phyloP scores from a whole-genome alignment of 352 stramenopile species.

The Phytopythium ostracodes region DNA sequence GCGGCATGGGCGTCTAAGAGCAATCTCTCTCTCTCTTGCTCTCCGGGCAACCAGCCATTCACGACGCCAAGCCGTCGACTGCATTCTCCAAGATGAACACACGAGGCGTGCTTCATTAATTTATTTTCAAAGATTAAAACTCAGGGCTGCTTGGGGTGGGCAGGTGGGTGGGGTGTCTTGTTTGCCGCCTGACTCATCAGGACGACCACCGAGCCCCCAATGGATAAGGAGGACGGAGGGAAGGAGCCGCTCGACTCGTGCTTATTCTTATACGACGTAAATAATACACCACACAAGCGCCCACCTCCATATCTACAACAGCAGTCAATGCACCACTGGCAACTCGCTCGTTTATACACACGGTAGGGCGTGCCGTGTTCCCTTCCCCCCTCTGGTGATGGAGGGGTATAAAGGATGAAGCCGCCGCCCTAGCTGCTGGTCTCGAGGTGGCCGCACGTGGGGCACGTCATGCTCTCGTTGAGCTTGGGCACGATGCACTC shows the following conservation, averaged over 20 bases:
- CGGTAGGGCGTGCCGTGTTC: too few relatives aligned
- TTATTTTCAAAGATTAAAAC: too few relatives aligned
- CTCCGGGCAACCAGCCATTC: neutral
- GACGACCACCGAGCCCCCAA: neutral
- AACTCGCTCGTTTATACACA: too few relatives aligned
- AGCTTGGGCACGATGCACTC: slow-evolving; percentile 79
- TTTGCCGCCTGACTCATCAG: too few relatives aligned
- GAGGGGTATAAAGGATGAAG: too few relatives aligned
- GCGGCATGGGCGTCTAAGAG: neutral
- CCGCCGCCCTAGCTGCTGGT: slow-evolving; percentile 8
- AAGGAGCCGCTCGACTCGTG: neutral
- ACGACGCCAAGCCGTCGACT: neutral
- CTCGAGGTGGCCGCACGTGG: slow-evolving; percentile 53
- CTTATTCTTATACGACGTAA: slow-evolving; percentile 4
- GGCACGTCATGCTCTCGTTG: slow-evolving; percentile 65
- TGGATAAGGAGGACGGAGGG: too few relatives aligned
- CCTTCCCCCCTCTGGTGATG: too few relatives aligned
- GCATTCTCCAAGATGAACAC: neutral
- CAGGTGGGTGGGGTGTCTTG: too few relatives aligned
- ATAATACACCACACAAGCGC: neutral
- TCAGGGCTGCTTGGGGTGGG: too few relatives aligned
- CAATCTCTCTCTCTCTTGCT: too few relatives aligned
- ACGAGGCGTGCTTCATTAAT: slow-evolving; percentile 34
- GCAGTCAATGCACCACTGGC: too few relatives aligned
- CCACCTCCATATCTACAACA: too few relatives aligned